Conservation (phyloP, 1,284 basidiomycete genomes). For the Pholiota adiposa region DNA sequence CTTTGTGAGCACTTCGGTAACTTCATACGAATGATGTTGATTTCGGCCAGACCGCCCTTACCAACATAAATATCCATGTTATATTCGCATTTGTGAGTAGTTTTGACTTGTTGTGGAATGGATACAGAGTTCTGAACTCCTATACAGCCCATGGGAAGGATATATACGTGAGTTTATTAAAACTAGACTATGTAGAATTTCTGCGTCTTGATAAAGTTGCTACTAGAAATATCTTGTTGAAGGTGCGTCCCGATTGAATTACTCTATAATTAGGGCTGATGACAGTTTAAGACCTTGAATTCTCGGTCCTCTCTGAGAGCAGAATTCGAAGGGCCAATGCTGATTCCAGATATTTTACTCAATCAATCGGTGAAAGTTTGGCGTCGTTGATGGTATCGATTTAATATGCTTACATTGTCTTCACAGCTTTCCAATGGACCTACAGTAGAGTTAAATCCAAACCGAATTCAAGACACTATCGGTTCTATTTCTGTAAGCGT, state of each 20-base stretch:
- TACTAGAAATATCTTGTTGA: conserved; percentile 23
- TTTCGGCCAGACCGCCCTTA: conserved; percentile 21
- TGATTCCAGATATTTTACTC: conserved; percentile 22
- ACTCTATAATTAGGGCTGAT: neutral
- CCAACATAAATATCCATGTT: conserved; percentile 28
- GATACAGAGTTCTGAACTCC: neutral
- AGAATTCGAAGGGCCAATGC: conserved; percentile 20
- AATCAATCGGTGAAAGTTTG: conserved; percentile 16
- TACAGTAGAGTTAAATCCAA: neutral
- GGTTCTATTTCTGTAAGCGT: neutral
- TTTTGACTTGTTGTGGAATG: neutral
- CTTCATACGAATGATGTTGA: neutral
- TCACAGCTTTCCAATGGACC: neutral
- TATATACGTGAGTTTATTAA: conserved; percentile 28
- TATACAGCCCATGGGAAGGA: conserved; percentile 29
- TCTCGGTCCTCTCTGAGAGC: conserved; percentile 25
- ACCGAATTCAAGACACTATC: neutral
- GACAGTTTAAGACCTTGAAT: conserved; percentile 24
- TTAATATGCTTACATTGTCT: neutral
- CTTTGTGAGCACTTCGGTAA: conserved; percentile 21
- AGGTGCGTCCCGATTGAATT: conserved; percentile 8
- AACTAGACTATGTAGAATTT: neutral
- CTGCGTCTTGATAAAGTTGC: neutral
- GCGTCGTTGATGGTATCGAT: neutral
- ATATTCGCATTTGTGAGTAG: conserved; percentile 31